These are phyloP conservation scores for Sporormia fimetaria DNA, from an alignment of 495 filamentous ascomycete genomes.

Conservation along the genomic window DNA sequence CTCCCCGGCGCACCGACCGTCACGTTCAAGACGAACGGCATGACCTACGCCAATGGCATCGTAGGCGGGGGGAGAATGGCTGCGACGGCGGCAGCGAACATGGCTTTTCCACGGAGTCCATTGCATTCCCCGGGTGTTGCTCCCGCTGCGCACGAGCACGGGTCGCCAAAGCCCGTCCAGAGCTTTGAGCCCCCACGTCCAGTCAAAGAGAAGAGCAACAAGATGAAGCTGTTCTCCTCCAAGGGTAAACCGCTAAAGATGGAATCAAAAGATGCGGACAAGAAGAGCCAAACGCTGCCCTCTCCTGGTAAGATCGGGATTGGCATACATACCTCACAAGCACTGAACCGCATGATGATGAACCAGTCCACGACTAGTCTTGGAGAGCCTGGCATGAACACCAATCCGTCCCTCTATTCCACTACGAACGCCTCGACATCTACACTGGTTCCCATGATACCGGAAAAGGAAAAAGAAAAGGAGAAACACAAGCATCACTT, in stretches of 20 bases:
- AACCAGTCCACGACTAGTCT: conserved; percentile 72
- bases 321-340: conserved; percentile 44
- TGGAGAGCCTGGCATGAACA: conserved; percentile 47
- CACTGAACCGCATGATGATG: conserved; percentile 46
- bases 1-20: conserved; percentile 37
- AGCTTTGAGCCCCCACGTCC: too few relatives aligned
- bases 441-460: conserved; percentile 48
- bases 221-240: conserved; percentile 86
- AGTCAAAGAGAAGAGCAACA: conserved; percentile 70
- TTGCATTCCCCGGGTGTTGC: conserved; percentile 28
- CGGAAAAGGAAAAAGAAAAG: conserved; percentile 54
- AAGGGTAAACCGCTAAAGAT: conserved; percentile 71
- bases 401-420: conserved; percentile 64
- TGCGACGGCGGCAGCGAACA: conserved; percentile 73
- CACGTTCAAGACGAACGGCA: conserved; percentile 38
- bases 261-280: conserved; percentile 49
- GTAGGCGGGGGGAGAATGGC: conserved; percentile 54
- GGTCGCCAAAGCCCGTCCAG: conserved; percentile 36
- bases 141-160: conserved; percentile 17
- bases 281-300: conserved; percentile 58
- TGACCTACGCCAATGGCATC: conserved; percentile 55
- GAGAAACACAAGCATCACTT: conserved; percentile 70
- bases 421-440: conserved; percentile 73
- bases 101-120: conserved; percentile 64
- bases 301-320: conserved; percentile 64